Percentiles rank a stretch among this genome's conserved stretches.
Conservation (phyloP, 805 yeast species). For the Metschnikowia matae region DNA sequence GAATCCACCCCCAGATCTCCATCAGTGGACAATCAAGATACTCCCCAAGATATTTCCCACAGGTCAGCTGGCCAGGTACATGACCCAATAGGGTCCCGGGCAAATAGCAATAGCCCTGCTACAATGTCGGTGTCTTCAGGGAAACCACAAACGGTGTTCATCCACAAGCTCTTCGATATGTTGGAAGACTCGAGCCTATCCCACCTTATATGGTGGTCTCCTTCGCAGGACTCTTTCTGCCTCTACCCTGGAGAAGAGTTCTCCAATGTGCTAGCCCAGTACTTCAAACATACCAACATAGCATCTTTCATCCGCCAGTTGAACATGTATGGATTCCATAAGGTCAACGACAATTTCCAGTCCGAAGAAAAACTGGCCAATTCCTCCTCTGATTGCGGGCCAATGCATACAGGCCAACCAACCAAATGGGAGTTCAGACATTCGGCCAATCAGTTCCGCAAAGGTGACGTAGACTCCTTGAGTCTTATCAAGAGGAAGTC, state of each 20-base stretch:
- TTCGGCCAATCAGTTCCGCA: slow-evolving; percentile 68
- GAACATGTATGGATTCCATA: slow-evolving; percentile 45
- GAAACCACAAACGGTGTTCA: slow-evolving; percentile 52
- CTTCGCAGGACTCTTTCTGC: slow-evolving; percentile 64
- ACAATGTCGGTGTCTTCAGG: slow-evolving; percentile 13
- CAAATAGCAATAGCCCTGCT: slow-evolving; percentile 11
- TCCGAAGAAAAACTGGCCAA: slow-evolving; percentile 17
- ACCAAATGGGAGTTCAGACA: slow-evolving; percentile 84
- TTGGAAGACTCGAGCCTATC: slow-evolving; percentile 69
- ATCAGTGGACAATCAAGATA: slow-evolving; percentile 1
- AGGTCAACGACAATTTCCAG: slow-evolving; percentile 39
- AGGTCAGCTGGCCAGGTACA: slow-evolving; percentile 1
- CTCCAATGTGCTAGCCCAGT: slow-evolving; percentile 61
- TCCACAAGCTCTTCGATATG: slow-evolving; percentile 89
- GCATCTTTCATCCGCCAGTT: slow-evolving; percentile 42
- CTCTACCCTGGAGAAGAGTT: slow-evolving; percentile 87
- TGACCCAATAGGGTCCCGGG: slow-evolving; percentile 4
- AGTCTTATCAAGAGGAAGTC: slow-evolving; percentile 78
- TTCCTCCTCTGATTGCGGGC: slow-evolving; percentile 6
- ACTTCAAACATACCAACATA: slow-evolving; percentile 46
- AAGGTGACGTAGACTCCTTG: slow-evolving; percentile 74
- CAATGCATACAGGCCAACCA: slow-evolving; percentile 22
- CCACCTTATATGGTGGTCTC: slow-evolving; percentile 85
- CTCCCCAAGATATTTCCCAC: not conserved
- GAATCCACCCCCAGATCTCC: slow-evolving; percentile 4